phyloP scores from a whole-genome alignment of 2,329 filamentous ascomycete species.

The Berkeleyomyces basicola region DNA sequence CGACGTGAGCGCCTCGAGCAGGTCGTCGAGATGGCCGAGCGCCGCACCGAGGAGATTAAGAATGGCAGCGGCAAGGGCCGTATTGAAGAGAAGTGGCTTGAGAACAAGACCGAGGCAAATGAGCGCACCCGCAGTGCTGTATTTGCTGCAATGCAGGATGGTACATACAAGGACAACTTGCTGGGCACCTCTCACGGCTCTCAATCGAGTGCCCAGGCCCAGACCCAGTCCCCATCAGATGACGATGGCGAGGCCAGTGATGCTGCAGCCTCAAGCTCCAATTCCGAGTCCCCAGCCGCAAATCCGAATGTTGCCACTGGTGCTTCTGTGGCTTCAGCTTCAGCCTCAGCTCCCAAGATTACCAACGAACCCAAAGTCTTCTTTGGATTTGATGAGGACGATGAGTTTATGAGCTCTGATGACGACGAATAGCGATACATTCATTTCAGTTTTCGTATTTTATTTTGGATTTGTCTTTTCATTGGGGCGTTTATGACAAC shows the following conservation, averaged over 20 bases:
- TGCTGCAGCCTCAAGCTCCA: not conserved
- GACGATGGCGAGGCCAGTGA: conserved; percentile 16
- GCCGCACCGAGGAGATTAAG: conserved; percentile 66
- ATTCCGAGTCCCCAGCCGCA: conserved; percentile 14
- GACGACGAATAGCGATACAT: conserved; percentile 28
- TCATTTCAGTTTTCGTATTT: not conserved
- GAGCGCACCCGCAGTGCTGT: conserved; percentile 71
- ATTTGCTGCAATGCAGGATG: conserved; percentile 49
- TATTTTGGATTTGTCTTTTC: not conserved
- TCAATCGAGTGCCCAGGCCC: conserved; percentile 20
- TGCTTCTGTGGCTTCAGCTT: conserved; percentile 10
- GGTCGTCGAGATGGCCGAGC: conserved; percentile 71
- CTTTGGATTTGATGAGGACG: conserved; percentile 65
- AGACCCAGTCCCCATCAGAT: conserved; percentile 18
- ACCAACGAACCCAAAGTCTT: conserved; percentile 34
- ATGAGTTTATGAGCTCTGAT: conserved; percentile 54
- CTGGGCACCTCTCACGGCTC: conserved; percentile 35
- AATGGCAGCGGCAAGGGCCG: conserved; percentile 48
- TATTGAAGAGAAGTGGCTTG: conserved; percentile 84
- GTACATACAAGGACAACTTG: conserved; percentile 44
- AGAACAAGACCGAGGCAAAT: conserved; percentile 78
- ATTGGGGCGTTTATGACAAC: not conserved
- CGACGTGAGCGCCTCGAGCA: conserved; percentile 72
- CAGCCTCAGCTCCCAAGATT: conserved; percentile 19
- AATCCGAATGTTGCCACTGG: not conserved